Evolutionary conservation across 305 asterid genomes (phyloP).

Genomic region (Fraxinus velutina): DNA sequence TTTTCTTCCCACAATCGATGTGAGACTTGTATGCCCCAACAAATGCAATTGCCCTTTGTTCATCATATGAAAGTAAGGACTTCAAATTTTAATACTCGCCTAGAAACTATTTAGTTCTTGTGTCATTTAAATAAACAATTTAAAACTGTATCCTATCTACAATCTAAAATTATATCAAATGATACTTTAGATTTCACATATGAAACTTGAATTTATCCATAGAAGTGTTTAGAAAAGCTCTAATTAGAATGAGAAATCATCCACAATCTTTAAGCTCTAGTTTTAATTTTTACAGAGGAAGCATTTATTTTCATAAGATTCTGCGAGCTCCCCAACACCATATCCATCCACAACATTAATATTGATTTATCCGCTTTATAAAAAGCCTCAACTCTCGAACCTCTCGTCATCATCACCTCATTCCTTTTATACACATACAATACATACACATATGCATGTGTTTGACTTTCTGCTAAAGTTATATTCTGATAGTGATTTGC

Average conservation of each 20-base stretch:
- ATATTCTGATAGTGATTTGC: conserved; percentile 49
- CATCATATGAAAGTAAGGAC: too few species aligned
- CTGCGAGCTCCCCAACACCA: not conserved
- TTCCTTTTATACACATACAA: conserved; percentile 25
- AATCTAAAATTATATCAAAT: too few species aligned
- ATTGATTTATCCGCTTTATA: not conserved
- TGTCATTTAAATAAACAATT: too few species aligned
- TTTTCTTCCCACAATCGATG: too few species aligned
- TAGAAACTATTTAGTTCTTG: too few species aligned
- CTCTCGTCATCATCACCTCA: conserved; percentile 27
- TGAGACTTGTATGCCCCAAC: too few species aligned
- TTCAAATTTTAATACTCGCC: too few species aligned
- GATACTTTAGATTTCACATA: not conserved
- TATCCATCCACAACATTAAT: not conserved
- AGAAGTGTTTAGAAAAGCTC: not conserved
- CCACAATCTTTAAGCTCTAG: not conserved
- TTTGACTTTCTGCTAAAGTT: conserved; percentile 53
- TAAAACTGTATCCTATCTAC: not conserved
- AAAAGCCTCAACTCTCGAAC: conserved; percentile 22
- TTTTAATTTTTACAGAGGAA: too few species aligned
- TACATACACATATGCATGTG: conserved; percentile 33
- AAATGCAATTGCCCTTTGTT: too few species aligned
- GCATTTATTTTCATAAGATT: not conserved
- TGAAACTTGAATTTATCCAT: not conserved
- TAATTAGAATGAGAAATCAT: not conserved